phyloP scores from a whole-genome alignment of 805 yeast species.

The Ogataea corticis region DNA sequence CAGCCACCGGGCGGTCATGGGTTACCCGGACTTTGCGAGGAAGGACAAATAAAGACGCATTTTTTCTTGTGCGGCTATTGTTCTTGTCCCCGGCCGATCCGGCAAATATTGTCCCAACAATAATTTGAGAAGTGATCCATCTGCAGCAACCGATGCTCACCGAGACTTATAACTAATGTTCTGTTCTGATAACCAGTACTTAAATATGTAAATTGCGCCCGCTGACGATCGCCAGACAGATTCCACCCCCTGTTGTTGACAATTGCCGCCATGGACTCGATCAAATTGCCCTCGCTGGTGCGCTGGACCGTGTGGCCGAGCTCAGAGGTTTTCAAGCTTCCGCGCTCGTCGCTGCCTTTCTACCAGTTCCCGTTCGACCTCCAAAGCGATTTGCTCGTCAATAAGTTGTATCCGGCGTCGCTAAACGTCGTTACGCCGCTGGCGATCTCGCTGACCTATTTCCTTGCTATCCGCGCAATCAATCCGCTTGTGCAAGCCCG shows the following conservation, averaged over 20 bases:
- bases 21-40: no score
- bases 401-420: constrained; percentile 39
- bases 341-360: constrained; percentile 25
- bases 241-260: background rate
- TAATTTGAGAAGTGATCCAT: background rate
- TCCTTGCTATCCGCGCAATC: constrained; percentile 53
- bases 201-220: no score
- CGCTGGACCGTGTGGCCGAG: constrained; percentile 28
- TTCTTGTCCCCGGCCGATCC: background rate
- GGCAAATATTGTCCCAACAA: background rate
- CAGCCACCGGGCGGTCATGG: no score
- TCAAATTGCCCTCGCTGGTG: constrained; percentile 13
- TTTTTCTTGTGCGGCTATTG: background rate
- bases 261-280: constrained; percentile 6
- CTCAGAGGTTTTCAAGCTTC: constrained; percentile 28
- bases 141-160: background rate
- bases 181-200: no score
- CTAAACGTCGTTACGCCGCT: constrained; percentile 56
- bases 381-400: constrained; percentile 24
- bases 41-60: no score
- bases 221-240: background rate
- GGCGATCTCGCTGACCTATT: constrained; percentile 57
- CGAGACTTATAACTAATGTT: no score
- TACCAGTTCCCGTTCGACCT: constrained; percentile 31
- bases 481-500: constrained; percentile 50